phyloP scores from a whole-genome alignment of 331 rosid species.

The Telfairia occidentalis region DNA sequence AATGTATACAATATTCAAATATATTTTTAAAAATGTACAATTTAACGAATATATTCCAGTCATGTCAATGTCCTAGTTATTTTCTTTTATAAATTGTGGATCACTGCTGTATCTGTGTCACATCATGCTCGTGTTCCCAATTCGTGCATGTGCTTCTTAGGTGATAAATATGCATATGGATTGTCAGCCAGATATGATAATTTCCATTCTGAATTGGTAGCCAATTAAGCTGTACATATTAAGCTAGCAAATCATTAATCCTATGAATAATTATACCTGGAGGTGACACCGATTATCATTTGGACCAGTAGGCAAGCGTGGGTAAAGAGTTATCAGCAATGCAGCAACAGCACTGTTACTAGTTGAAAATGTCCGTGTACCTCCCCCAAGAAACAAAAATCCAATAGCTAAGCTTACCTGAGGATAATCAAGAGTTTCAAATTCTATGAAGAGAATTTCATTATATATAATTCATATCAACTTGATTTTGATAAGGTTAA shows the following conservation, averaged over 20 bases:
- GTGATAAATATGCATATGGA: not conserved
- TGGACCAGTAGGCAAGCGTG: constrained; percentile 82
- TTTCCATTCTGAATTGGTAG: not conserved
- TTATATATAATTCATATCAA: not conserved
- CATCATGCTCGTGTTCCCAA: not conserved
- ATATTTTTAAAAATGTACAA: not conserved
- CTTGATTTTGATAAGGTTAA: not conserved
- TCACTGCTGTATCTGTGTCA: not conserved
- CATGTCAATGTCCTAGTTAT: not conserved
- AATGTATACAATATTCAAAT: not conserved
- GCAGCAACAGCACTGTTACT: constrained; percentile 81
- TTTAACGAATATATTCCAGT: not conserved
- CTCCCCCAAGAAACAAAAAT: constrained; percentile 97
- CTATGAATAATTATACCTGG: constrained; percentile 48
- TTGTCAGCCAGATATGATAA: not conserved
- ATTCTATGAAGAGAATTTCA: constrained; percentile 11
- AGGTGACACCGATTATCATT: constrained; percentile 92
- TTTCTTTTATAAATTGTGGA: not conserved
- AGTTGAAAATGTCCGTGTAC: constrained; percentile 87
- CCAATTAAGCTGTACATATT: not conserved
- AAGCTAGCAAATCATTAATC: constrained; percentile 8
- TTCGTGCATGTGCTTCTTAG: not conserved
- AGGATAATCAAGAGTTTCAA: constrained; percentile 12
- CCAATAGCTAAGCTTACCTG: constrained; percentile 94
- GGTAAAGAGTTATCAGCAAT: constrained; percentile 82